Evolutionary conservation across 2,329 filamentous ascomycete species (phyloP).

Genomic region (Epichloe gansuensis): DNA sequence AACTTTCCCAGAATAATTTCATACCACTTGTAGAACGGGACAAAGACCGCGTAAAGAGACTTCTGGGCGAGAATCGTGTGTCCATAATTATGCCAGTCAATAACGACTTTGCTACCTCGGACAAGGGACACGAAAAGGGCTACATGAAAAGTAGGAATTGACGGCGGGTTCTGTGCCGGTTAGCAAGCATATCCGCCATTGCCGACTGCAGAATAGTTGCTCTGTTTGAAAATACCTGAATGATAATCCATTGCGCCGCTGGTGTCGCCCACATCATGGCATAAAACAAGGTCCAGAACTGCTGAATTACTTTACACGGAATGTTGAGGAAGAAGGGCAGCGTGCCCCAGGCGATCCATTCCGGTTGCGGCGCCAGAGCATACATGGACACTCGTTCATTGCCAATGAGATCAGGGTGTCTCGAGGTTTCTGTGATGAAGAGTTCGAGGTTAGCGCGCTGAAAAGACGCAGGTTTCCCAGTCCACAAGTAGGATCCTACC

Average conservation of each 20-base stretch:
- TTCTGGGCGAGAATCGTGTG: conserved; percentile 74
- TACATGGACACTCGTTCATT: conserved; percentile 59
- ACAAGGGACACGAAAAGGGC: conserved; percentile 60
- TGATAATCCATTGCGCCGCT: conserved; percentile 73
- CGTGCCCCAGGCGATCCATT: conserved; percentile 51
- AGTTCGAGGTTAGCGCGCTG: neutral
- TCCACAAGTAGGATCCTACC: conserved; percentile 32
- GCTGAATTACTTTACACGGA: conserved; percentile 76
- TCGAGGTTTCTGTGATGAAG: conserved; percentile 50
- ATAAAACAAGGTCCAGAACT: conserved; percentile 57
- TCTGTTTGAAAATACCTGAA: conserved; percentile 44
- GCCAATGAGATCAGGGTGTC: conserved; percentile 62
- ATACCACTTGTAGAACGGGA: conserved; percentile 62
- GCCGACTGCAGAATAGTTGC: neutral
- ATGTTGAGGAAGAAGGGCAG: conserved; percentile 66
- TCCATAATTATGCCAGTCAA: conserved; percentile 99
- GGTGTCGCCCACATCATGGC: conserved; percentile 61
- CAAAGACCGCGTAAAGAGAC: conserved; percentile 56
- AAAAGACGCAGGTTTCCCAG: neutral
- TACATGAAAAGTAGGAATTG: conserved; percentile 77
- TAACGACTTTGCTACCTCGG: conserved; percentile 68
- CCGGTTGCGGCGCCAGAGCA: conserved; percentile 55
- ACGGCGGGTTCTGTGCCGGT: conserved; percentile 68
- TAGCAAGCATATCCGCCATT: neutral
- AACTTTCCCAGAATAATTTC: conserved; percentile 58